Base-by-base conservation (phyloP, 495 filamentous ascomycete species). In the Thermochaetoides thermophila region DNA sequence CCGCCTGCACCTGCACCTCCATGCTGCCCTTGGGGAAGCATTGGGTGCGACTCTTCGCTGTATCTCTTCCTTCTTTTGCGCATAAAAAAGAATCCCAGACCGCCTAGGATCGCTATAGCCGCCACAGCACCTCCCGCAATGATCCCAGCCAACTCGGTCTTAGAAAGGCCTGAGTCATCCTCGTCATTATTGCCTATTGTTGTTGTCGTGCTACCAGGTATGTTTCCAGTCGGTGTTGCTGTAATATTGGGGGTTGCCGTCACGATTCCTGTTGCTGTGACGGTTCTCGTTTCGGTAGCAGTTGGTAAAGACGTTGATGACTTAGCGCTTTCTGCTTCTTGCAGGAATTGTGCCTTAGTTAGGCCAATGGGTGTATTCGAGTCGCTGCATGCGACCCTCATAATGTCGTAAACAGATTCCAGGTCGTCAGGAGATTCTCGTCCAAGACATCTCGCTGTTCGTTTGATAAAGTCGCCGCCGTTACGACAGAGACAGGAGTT, bases 401-500 rank as follows among this genome's bases (percentile, higher is more conserved):
- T 48, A 1, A 48, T 60, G 7, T 46, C 27, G 32, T 62, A 67
- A 9, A 59, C 54, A 4, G 35, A 35, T 10, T 32, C 17, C 4
- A 65, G 20, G 17, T 62, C 57, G 14, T 6, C 27, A 7, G 43
- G 37, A 12, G 49, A 52, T 9, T 40, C 17, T 24, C 31, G 38
- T 8, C 57, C 57, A 27, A 67, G 42, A 33, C 63, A 67, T 7
- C 27, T 25, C 3, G 63, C 63, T 22, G 59, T 42, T 19, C 50
- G 48, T 25, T 55, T 55, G 31, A 64, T 45, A 36, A 67, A 67
- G 42, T 60, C 49, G 3, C 55, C 54, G 12, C 48, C 45, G 40
- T 65, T 64, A 34, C 32, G 43, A 35, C 63, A 67, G 0, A 67
- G 39, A 18, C 63, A 67, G 5, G 41, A 26, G 32, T 65, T 67